Evolutionary conservation across 1,284 basidiomycete species (phyloP).

Genomic region (Rhodotorula sp.): DNA sequence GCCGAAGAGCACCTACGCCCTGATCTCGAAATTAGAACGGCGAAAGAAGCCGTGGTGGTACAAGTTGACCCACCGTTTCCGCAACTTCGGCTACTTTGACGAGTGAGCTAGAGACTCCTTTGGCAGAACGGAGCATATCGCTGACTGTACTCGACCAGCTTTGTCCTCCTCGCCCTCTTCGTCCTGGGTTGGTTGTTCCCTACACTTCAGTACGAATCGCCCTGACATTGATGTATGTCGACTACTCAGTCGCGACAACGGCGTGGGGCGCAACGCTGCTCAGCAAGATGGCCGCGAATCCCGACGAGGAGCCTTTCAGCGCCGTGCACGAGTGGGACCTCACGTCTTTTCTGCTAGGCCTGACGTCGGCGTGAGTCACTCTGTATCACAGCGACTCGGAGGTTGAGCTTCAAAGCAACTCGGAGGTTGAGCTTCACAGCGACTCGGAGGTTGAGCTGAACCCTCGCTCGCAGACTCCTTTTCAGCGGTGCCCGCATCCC

Average conservation of each 20-base stretch:
- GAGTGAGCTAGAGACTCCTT: not conserved
- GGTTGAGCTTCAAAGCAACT: too few relatives aligned
- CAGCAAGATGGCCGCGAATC: not conserved
- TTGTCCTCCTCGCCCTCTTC: not conserved
- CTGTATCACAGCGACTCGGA: too few relatives aligned
- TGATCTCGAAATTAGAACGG: not conserved
- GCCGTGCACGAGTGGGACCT: not conserved
- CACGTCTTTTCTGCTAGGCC: not conserved
- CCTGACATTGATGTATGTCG: too few relatives aligned
- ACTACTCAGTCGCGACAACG: not conserved
- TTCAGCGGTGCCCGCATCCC: conserved; percentile 11
- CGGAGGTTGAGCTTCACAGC: too few relatives aligned
- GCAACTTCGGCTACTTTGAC: conserved; percentile 9
- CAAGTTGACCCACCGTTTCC: not conserved
- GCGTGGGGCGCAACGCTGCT: conserved; percentile 6
- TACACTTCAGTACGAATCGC: too few relatives aligned
- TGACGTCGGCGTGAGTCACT: not conserved
- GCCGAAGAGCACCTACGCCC: not conserved
- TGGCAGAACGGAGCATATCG: too few relatives aligned
- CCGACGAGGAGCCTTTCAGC: not conserved
- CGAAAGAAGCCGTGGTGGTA: not conserved
- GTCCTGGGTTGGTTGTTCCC: not conserved
- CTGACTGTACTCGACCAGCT: too few relatives aligned
- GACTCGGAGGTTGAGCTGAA: too few relatives aligned
- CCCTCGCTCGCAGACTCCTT: not conserved